Evolutionary conservation across 2,329 filamentous ascomycete genomes (phyloP).

Genomic region (Claviceps fusiformis): DNA sequence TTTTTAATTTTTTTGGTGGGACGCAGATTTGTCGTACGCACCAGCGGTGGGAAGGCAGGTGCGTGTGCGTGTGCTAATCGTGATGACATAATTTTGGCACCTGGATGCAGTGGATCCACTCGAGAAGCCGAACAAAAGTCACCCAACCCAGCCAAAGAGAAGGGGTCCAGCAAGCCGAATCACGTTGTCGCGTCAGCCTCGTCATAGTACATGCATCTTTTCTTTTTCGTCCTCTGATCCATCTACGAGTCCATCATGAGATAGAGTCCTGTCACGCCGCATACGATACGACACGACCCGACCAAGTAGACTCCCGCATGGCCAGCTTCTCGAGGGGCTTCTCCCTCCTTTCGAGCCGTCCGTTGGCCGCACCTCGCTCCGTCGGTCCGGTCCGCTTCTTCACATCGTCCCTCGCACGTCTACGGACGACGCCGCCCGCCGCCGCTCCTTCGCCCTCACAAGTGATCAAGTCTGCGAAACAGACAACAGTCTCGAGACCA

Average conservation of each 20-base stretch:
- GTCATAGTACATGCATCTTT: no score
- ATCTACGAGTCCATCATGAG: no score
- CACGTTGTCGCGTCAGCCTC: no score
- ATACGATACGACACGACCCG: no score
- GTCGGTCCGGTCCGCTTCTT: constrained; percentile 15
- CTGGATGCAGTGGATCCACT: no score
- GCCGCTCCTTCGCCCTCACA: background rate
- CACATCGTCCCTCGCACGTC: constrained; percentile 14
- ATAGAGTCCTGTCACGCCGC: background rate
- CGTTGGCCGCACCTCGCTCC: constrained; percentile 10
- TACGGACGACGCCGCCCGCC: constrained; percentile 8
- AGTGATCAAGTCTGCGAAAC: constrained; percentile 9
- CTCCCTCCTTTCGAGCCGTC: constrained; percentile 13
- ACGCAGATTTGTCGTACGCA: constrained; percentile 2
- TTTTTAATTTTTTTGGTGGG: constrained; percentile 16
- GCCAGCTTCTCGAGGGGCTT: constrained; percentile 19
- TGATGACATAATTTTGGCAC: background rate
- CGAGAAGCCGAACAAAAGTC: no score
- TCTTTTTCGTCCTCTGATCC: no score
- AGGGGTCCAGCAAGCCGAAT: no score
- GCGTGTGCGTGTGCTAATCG: no score
- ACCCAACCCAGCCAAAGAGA: no score
- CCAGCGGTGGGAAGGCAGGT: background rate
- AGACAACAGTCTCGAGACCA: constrained; percentile 1
- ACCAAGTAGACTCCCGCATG: constrained; percentile 11